Evolutionary conservation across 1,139 yeast genomes (phyloP), one percentile per base, ranked within the genome.

Genomic region (Geotrichum siamense): DNA sequence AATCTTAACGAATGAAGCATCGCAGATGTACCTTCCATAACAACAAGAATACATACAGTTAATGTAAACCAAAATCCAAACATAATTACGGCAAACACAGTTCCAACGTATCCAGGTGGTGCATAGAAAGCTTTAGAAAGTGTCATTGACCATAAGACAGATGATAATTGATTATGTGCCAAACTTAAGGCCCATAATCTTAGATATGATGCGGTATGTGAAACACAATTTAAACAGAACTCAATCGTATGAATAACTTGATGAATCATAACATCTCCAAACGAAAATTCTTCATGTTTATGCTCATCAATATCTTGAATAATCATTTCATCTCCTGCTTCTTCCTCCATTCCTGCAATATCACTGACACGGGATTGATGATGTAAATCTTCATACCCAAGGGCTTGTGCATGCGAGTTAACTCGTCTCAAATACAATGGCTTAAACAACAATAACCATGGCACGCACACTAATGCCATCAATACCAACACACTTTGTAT

Each of bases 1-100:
- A 91, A 70, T 65, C 98, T 83, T 57, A 93, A 74, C 21, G 96
- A 84, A 66, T 93, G 99, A 58, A 93, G 74, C 98, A 93, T 93
- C 23, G 98, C 98, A 34, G 95, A 84, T 0, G 98, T 93, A 43
- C 99, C 99, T 66, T 93, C 98, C 98, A 93, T 91, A 49, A 87
- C 72, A 41, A 93, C 97, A 61, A 93, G 74, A 48, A 93, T 87
- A 54, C 87, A 79, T 37, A 87, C 89, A 0, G 98, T 91, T 52
- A 89, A 72, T 3, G 79, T 76, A 62, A 93, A 87, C 99, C 99
- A 93, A 79, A 89, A 79, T 13, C 83, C 96, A 66, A 93, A 93
- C 47, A 91, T 65, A 35, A 79, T 62, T 21, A 89, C 91, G 0
- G 87, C 79, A 72, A 75, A 75, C 29, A 82, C 50, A 2, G 84